These are phyloP conservation scores for Zanthoxylum bungeanum DNA, from an alignment of 345 rosid genomes.

Conservation along the genomic window DNA sequence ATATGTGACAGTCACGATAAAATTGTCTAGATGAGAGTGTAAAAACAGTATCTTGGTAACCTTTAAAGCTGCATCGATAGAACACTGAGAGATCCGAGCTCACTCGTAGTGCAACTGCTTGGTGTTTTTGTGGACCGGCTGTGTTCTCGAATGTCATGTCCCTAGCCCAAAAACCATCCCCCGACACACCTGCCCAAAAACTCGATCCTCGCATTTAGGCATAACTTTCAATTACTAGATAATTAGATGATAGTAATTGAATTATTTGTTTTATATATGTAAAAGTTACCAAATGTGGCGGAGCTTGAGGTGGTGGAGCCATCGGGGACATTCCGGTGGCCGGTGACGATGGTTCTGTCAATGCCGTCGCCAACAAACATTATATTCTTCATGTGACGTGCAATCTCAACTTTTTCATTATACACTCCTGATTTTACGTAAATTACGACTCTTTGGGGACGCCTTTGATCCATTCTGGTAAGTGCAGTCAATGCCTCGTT, in stretches of 20 bases:
- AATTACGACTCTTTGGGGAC: constrained; percentile 40
- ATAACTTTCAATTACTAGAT: no score
- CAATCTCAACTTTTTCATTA: constrained; percentile 54
- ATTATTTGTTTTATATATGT: not conserved
- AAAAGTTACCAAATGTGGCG: constrained; percentile 60
- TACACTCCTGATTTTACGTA: constrained; percentile 70
- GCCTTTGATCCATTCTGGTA: constrained; percentile 31
- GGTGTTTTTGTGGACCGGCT: constrained; percentile 65
- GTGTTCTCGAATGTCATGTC: constrained; percentile 77
- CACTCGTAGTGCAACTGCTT: constrained; percentile 63
- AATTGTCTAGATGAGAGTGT: constrained; percentile 60
- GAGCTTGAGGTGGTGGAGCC: constrained; percentile 53
- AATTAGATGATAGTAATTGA: not conserved
- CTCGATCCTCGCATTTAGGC: no score
- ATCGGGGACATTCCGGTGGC: constrained; percentile 42
- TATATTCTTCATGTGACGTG: constrained; percentile 35
- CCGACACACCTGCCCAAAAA: constrained; percentile 42
- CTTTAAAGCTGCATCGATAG: constrained; percentile 65
- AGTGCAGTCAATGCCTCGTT: constrained; percentile 42
- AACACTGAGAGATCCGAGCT: constrained; percentile 56
- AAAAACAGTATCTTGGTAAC: constrained; percentile 68
- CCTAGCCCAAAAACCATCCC: constrained; percentile 82
- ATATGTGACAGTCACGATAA: constrained; percentile 67
- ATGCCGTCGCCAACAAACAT: constrained; percentile 87
- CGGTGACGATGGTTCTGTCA: constrained; percentile 58